Evolutionary conservation across 2,329 filamentous ascomycete species (phyloP), one percentile per base, ranked within the genome.

Genomic region (Alternaria rosae): DNA sequence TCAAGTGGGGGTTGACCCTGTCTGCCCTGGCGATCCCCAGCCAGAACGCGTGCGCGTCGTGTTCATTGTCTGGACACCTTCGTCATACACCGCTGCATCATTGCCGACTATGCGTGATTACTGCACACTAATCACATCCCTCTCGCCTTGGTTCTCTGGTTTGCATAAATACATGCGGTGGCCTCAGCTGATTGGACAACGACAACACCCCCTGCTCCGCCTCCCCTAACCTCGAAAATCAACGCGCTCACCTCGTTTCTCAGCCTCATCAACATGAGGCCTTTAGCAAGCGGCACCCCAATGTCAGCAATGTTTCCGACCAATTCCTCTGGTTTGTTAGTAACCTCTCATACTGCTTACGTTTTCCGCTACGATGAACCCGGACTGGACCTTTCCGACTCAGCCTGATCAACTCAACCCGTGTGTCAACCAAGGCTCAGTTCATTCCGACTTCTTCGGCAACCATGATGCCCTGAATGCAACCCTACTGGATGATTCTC

Each of bases 1-100:
- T 56, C 28, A 41, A 47, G 64, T 64, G 66, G 66, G 65, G 58
- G 58, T 20, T 25, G 54, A 43, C 42, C 50, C 53, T 52, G 43
- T 10, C 2, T 45, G 30, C 42, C 20, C 43, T 54, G 57, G 55
- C 57, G 57, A 59, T 59, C 57, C 28, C 35, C 30, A 9, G 35
- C 8, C 9, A 25, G 6, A 4, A 11, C 12, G 28, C 28, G 15
- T 15, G 1, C 35, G 35, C 28, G n/a, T 35, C 13, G 2, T 25
- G 3, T 2, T 2, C 28, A 7, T 45, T 15, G 12, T 25, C 25
- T 20, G 23, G 5, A 43, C 41, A 11, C 23, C 13, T 25, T 9
- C 15, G 43, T 28, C 26, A 8, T 25, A 23, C 12, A 45, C 15
- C 15, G 12, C 30, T 53, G n/a, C 17, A 23, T 6, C 21, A 7